Percentiles rank a stretch among this genome's conserved stretches.
Evolutionary conservation across 202 grass and related monocot species (phyloP).

Genomic region (Panicum virgatum): DNA sequence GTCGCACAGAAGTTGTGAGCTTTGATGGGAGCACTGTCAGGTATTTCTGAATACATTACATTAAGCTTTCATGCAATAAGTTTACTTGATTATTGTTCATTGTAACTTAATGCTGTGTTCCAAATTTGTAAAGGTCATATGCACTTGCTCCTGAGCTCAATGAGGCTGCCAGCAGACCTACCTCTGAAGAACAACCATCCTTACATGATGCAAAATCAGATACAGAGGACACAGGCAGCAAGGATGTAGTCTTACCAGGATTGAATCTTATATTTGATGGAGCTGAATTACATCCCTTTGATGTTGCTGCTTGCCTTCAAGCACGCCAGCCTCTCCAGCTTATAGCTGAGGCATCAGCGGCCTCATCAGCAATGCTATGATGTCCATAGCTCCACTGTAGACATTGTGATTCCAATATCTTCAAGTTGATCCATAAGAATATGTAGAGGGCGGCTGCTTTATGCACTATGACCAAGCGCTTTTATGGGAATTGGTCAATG

Average conservation of each 20-base stretch:
- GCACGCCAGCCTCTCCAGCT: conserved; percentile 79
- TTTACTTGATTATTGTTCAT: conserved; percentile 26
- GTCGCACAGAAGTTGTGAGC: conserved; percentile 75
- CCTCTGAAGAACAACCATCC: conserved; percentile 56
- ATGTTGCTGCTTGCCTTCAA: conserved; percentile 90
- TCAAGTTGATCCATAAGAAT: not conserved
- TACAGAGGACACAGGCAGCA: conserved; percentile 68
- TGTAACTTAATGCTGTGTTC: conserved; percentile 15
- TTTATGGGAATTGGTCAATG: not conserved
- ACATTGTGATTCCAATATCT: conserved; percentile 14
- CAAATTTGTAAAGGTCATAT: conserved; percentile 63
- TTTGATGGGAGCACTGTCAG: conserved; percentile 89
- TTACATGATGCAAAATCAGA: conserved; percentile 58
- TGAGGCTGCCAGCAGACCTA: conserved; percentile 43
- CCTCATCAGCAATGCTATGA: conserved; percentile 52
- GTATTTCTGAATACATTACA: conserved; percentile 44
- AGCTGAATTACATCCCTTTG: conserved; percentile 75
- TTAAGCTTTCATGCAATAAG: conserved; percentile 23
- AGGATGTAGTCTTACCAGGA: conserved; percentile 78
- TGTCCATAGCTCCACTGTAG: not conserved
- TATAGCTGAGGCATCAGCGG: conserved; percentile 77
- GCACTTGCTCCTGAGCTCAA: conserved; percentile 64
- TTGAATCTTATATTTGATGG: conserved; percentile 95
- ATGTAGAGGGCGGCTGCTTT: not conserved
- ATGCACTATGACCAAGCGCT: not conserved